phyloP scores from a whole-genome alignment of 768 basidiomycete species.

The Boletus edulis region DNA sequence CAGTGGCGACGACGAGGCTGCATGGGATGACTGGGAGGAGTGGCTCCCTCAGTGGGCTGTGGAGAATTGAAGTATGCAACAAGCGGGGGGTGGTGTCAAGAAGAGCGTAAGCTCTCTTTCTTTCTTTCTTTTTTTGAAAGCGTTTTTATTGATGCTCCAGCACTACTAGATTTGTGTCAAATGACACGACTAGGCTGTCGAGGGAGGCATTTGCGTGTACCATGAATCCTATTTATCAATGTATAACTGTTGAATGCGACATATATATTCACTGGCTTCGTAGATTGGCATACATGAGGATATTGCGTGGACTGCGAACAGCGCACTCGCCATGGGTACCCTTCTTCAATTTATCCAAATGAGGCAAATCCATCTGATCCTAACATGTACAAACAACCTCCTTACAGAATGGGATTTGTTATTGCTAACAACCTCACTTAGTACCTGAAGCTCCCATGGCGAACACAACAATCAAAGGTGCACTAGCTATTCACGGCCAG shows the following conservation, averaged over 20 bases:
- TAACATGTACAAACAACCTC: constrained; percentile 24
- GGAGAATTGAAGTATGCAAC: constrained; percentile 4
- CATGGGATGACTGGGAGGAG: constrained; percentile 14
- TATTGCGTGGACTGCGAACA: too few relatives aligned
- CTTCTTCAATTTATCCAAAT: constrained; percentile 27
- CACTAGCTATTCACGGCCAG: constrained; percentile 89
- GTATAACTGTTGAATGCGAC: not conserved
- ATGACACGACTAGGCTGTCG: too few relatives aligned
- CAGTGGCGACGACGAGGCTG: not conserved
- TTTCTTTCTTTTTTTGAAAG: too few relatives aligned
- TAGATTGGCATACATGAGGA: too few relatives aligned
- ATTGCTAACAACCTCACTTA: not conserved
- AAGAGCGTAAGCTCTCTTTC: too few relatives aligned
- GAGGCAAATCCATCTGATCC: constrained; percentile 16
- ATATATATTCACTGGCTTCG: too few relatives aligned
- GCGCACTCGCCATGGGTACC: too few relatives aligned
- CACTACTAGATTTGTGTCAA: too few relatives aligned
- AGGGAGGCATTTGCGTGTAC: too few relatives aligned
- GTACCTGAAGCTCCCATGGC: constrained; percentile 59
- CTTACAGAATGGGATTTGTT: not conserved
- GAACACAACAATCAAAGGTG: constrained; percentile 87
- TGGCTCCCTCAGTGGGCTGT: constrained; percentile 16
- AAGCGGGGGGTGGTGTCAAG: too few relatives aligned
- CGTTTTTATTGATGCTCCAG: too few relatives aligned
- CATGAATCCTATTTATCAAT: not conserved